Conservation (phyloP, 2,329 filamentous ascomycete genomes). For the Tolypocladium nubicola region DNA sequence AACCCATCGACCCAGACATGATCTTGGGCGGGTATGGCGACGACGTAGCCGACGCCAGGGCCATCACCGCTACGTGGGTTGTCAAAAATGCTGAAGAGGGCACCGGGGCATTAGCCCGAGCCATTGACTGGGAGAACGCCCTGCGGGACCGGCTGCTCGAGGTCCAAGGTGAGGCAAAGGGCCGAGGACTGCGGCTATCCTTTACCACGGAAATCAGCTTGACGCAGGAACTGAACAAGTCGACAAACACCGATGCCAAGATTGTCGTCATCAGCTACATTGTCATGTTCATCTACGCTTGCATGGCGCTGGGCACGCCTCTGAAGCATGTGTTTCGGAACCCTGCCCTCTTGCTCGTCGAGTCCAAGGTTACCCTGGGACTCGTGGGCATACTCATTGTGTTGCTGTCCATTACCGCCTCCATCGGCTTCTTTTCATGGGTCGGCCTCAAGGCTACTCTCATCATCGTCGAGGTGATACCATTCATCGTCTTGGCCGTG, state of each 20-base stretch:
- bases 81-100: constrained; percentile 77
- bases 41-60: constrained; percentile 61
- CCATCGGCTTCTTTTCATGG: constrained; percentile 89
- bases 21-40: constrained; percentile 72
- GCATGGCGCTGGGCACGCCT: constrained; percentile 80
- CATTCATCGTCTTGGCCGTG: constrained; percentile 90
- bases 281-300: constrained; percentile 98
- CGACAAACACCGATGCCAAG: constrained; percentile 94
- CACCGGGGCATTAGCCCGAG: constrained; percentile 55
- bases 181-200: constrained; percentile 74
- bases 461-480: constrained; percentile 97
- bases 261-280: constrained; percentile 95
- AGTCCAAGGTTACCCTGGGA: constrained; percentile 95
- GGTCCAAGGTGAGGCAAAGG: constrained; percentile 69
- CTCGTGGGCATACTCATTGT: constrained; percentile 91
- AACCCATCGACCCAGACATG: constrained; percentile 77
- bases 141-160: constrained; percentile 63
- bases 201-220: constrained; percentile 94
- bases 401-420: constrained; percentile 92
- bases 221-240: constrained; percentile 94
- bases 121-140: constrained; percentile 82
- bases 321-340: constrained; percentile 69
- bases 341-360: constrained; percentile 74
- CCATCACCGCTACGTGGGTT: constrained; percentile 89
- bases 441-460: constrained; percentile 86